phyloP scores from a whole-genome alignment of 2,329 filamentous ascomycete species.

The Arthrobotrys sphaeroides region DNA sequence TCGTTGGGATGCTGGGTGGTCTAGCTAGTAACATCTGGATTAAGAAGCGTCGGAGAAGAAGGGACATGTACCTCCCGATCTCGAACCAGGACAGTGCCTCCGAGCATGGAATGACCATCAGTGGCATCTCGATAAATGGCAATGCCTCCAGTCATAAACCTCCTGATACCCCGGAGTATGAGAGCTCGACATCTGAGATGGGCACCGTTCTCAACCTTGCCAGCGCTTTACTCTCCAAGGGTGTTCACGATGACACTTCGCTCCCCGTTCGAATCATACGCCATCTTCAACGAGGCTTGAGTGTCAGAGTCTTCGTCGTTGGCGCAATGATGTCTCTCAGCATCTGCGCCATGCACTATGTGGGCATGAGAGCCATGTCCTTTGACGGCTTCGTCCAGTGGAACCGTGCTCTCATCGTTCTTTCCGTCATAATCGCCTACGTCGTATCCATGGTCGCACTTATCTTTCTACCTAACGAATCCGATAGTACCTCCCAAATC shows the following conservation, averaged over 20 bases:
- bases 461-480: conserved; percentile 44
- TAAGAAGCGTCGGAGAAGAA: conserved; percentile 32
- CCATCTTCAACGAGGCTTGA: conserved; percentile 33
- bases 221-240: conserved; percentile 30
- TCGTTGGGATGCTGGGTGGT: conserved; percentile 32
- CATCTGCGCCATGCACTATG: conserved; percentile 50
- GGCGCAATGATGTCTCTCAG: conserved; percentile 40
- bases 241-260: conserved; percentile 19
- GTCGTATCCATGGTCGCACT: conserved; percentile 37
- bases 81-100: conserved; percentile 33
- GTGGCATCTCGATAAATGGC: conserved; percentile 13
- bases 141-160: conserved; percentile 10
- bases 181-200: conserved; percentile 46
- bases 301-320: conserved; percentile 29
- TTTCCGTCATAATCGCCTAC: conserved; percentile 45
- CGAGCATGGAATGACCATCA: conserved; percentile 32
- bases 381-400: conserved; percentile 41
- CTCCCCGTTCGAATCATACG: conserved; percentile 4
- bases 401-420: conserved; percentile 28
- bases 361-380: conserved; percentile 49
- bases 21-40: conserved; percentile 52
- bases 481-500: conserved; percentile 27
- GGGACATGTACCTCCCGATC: conserved; percentile 46
- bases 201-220: conserved; percentile 38
- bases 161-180: conserved; percentile 46